Conservation (phyloP, 192 early-diverging fungal species). For the Spinellus fusiger region DNA sequence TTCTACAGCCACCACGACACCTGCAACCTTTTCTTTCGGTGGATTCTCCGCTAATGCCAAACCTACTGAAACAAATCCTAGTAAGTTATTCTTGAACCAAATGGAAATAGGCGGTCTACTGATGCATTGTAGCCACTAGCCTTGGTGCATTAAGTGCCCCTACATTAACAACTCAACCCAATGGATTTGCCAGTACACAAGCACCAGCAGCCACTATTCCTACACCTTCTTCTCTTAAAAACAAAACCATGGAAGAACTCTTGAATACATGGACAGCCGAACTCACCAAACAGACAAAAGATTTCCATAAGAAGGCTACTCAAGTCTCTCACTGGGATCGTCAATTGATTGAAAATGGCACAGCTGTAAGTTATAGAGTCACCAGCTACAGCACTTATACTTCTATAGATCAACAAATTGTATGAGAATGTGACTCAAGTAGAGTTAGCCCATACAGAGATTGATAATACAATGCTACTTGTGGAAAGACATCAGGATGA, state of each 20-base stretch:
- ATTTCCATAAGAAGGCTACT: conserved; percentile 81
- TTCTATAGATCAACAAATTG: conserved; percentile 65
- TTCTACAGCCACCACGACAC: conserved; percentile 24
- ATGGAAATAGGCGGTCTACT: background rate
- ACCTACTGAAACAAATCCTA: too few species aligned
- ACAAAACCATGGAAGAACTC: conserved; percentile 89
- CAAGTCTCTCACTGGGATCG: conserved; percentile 85
- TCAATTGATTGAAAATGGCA: conserved; percentile 77
- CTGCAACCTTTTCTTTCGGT: too few species aligned
- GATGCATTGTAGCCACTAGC: conserved; percentile 15
- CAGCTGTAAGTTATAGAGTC: conserved; percentile 45
- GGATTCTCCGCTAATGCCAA: too few species aligned
- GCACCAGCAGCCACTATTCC: conserved; percentile 31
- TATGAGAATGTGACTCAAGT: conserved; percentile 67
- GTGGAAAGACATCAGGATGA: conserved; percentile 84
- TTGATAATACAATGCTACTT: conserved; percentile 82
- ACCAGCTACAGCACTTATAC: background rate
- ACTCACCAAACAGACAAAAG: conserved; percentile 68
- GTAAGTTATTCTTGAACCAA: too few species aligned
- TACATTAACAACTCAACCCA: conserved; percentile 21
- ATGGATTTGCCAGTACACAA: conserved; percentile 33
- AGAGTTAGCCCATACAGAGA: conserved; percentile 68
- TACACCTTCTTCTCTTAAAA: conserved; percentile 59
- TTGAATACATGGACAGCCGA: conserved; percentile 85
- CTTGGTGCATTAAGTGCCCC: conserved; percentile 16